A percentile compares a stretch with the other conserved stretches of the same genome.
Evolutionary conservation across 257 asterid genomes (phyloP).

Genomic region (Apocynum venetum): DNA sequence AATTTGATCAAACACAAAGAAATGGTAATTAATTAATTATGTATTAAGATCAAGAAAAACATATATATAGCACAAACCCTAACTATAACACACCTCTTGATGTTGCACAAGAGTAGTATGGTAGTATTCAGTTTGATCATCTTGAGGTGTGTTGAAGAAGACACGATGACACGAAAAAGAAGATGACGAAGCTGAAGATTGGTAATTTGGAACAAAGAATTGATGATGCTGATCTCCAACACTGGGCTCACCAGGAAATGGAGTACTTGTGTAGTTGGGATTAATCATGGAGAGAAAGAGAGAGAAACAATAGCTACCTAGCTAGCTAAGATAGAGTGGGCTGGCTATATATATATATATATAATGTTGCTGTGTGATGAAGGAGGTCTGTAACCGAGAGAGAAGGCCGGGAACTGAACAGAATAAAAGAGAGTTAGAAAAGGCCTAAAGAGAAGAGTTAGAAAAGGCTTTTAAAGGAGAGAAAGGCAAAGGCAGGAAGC

Average conservation of each 20-base stretch:
- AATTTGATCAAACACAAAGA: not conserved
- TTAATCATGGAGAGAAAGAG: not conserved
- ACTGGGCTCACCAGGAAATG: constrained; percentile 21
- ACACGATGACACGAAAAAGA: constrained; percentile 34
- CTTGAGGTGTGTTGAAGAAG: constrained; percentile 43
- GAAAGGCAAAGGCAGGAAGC: not conserved
- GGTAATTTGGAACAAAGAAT: constrained; percentile 26
- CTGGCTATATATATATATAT: too few relatives aligned
- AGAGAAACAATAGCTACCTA: too few relatives aligned
- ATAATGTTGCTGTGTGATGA: too few relatives aligned
- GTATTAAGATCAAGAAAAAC: not conserved
- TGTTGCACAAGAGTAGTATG: constrained; percentile 19
- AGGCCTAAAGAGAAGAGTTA: constrained; percentile 28
- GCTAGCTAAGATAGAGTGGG: too few relatives aligned
- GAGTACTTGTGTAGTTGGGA: constrained; percentile 29
- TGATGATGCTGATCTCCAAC: constrained; percentile 19
- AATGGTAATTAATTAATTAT: too few relatives aligned
- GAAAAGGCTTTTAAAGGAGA: constrained; percentile 27
- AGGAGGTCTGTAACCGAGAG: not conserved
- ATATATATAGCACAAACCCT: not conserved
- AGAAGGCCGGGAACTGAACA: not conserved
- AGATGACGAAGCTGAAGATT: constrained; percentile 35
- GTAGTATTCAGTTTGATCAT: constrained; percentile 38
- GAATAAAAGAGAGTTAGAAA: constrained; percentile 12
- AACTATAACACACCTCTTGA: constrained; percentile 24